Percentiles rank a stretch among this genome's conserved stretches.
Conservation (phyloP, 345 rosid genomes). For the Euphorbia tirucalli region DNA sequence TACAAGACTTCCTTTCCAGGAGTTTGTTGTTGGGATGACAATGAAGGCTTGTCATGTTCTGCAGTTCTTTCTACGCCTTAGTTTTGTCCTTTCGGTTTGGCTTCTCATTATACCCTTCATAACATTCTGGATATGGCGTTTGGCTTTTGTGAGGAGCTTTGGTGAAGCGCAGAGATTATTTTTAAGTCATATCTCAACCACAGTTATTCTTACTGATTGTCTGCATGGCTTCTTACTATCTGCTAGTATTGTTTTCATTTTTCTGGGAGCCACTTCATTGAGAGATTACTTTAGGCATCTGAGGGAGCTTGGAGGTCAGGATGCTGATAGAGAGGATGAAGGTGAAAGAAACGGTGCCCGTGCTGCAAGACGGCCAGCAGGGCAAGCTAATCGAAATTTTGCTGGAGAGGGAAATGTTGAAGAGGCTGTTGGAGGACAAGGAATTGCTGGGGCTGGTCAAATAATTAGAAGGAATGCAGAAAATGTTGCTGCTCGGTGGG, state of each 20-base stretch:
- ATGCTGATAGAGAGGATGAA: slow-evolving; percentile 90
- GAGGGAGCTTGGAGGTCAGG: slow-evolving; percentile 93
- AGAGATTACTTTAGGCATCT: slow-evolving; percentile 95
- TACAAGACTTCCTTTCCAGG: slow-evolving; percentile 96
- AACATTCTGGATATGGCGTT: slow-evolving; percentile 94
- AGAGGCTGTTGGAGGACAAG: slow-evolving; percentile 76
- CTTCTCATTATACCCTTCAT: slow-evolving; percentile 92
- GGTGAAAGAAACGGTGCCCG: slow-evolving; percentile 91
- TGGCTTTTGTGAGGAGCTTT: slow-evolving; percentile 91
- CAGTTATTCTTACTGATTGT: slow-evolving; percentile 89
- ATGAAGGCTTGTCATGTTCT: slow-evolving; percentile 91
- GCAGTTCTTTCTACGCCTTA: slow-evolving; percentile 87
- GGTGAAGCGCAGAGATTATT: slow-evolving; percentile 92
- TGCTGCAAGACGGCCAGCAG: slow-evolving; percentile 72
- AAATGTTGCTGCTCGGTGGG: slow-evolving; percentile 97
- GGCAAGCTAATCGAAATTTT: slow-evolving; percentile 72
- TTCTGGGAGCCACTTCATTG: slow-evolving; percentile 92
- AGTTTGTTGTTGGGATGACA: slow-evolving; percentile 91
- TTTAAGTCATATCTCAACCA: slow-evolving; percentile 82
- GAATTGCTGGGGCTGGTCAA: slow-evolving; percentile 79
- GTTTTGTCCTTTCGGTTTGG: slow-evolving; percentile 96
- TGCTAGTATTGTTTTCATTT: slow-evolving; percentile 94
- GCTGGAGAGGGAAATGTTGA: slow-evolving; percentile 77
- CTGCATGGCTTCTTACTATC: slow-evolving; percentile 97
- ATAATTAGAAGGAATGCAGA: slow-evolving; percentile 78